Evolutionary conservation across 1,284 basidiomycete species (phyloP).

Genomic region (Neolentinus lepideus): DNA sequence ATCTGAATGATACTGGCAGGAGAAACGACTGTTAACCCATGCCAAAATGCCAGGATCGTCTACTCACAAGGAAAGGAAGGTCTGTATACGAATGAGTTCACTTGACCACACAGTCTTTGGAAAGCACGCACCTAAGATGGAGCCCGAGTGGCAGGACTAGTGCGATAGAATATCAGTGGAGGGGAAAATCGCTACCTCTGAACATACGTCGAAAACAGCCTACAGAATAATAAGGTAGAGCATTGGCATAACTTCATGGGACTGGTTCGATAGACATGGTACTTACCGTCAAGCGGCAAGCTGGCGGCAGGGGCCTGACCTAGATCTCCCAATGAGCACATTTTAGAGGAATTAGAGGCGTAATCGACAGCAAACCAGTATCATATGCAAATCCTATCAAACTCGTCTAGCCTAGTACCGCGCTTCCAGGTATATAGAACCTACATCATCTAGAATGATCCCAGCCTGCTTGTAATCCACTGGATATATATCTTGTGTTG

Average conservation of each 20-base stretch:
- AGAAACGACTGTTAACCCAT: background rate
- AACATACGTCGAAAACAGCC: constrained; percentile 64
- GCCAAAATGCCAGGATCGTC: constrained; percentile 54
- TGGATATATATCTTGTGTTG: constrained; percentile 43
- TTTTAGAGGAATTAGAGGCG: background rate
- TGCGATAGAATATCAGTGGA: constrained; percentile 2
- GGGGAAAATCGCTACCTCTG: constrained; percentile 3
- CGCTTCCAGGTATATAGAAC: constrained; percentile 16
- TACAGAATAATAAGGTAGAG: no score
- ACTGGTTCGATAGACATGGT: background rate
- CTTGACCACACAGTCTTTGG: no score
- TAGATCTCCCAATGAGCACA: constrained; percentile 15
- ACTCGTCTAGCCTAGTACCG: constrained; percentile 2
- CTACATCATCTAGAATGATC: constrained; percentile 73
- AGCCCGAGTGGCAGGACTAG: constrained; percentile 60
- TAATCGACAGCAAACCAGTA: constrained; percentile 49
- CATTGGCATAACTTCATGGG: constrained; percentile 2
- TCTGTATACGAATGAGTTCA: background rate
- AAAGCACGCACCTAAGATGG: constrained; percentile 41
- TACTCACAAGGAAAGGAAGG: constrained; percentile 29
- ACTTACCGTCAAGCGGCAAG: constrained; percentile 67
- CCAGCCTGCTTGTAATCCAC: constrained; percentile 66
- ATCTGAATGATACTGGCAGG: constrained; percentile 49
- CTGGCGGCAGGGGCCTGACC: constrained; percentile 51
- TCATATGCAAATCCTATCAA: constrained; percentile 46